Conservation (phyloP, 2,329 filamentous ascomycete species). For the Xylariaceae sp. region DNA sequence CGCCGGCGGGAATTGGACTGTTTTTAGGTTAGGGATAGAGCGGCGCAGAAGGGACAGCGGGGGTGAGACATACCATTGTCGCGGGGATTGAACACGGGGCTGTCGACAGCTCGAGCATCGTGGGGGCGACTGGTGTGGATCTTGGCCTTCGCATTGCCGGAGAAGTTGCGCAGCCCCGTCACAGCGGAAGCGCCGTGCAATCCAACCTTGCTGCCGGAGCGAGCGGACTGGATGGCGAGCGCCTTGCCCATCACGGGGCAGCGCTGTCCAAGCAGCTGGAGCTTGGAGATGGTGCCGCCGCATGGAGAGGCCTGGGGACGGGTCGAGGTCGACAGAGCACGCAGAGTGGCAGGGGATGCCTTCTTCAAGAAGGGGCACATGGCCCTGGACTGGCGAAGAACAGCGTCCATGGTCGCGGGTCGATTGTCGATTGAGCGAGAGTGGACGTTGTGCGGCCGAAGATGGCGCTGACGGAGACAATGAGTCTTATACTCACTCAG, state of each 20-base stretch:
- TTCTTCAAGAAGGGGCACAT: constrained; percentile 98
- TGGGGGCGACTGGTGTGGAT: constrained; percentile 75
- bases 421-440: too few relatives aligned
- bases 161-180: constrained; percentile 44
- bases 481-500: too few relatives aligned
- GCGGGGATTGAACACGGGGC: constrained; percentile 37
- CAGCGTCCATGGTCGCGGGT: constrained; percentile 77
- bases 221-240: constrained; percentile 72
- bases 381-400: constrained; percentile 89
- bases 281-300: constrained; percentile 91
- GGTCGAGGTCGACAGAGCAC: constrained; percentile 73
- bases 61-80: constrained; percentile 44
- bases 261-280: constrained; percentile 87
- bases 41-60: too few relatives aligned
- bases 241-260: constrained; percentile 99
- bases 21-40: not conserved
- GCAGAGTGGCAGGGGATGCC: constrained; percentile 84
- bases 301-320: constrained; percentile 62
- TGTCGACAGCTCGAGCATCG: constrained; percentile 70
- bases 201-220: constrained; percentile 34
- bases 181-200: constrained; percentile 34
- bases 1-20: constrained; percentile 30
- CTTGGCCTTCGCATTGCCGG: constrained; percentile 50
- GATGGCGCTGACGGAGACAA: too few relatives aligned
- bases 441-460: too few relatives aligned